Conservation (phyloP, 495 filamentous ascomycete species). For the Viridothelium virens region DNA sequence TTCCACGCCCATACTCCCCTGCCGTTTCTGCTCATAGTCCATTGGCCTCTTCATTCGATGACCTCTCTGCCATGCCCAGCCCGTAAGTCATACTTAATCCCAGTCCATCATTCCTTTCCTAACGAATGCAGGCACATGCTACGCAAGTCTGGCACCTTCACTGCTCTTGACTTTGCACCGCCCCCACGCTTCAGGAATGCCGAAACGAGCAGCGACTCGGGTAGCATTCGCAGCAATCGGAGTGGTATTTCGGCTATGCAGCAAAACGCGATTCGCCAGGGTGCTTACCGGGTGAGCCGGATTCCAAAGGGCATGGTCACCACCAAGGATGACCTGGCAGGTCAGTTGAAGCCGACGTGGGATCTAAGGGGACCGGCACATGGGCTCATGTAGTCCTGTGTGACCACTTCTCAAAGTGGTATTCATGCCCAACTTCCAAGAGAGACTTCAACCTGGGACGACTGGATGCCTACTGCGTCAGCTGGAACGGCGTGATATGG, state of each 20-base stretch:
- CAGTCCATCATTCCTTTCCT: background rate
- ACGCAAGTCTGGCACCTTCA: constrained; percentile 84
- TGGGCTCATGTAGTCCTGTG: background rate
- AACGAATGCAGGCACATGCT: constrained; percentile 53
- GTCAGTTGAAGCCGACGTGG: constrained; percentile 72
- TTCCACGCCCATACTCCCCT: constrained; percentile 64
- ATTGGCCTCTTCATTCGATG: constrained; percentile 75
- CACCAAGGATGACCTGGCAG: constrained; percentile 62
- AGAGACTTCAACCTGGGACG: background rate
- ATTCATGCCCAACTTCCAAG: background rate
- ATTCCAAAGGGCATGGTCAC: constrained; percentile 78
- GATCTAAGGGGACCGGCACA: constrained; percentile 32
- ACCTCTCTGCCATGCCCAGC: constrained; percentile 76
- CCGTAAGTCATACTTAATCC: constrained; percentile 57
- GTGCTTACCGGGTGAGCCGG: constrained; percentile 83
- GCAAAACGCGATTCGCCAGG: constrained; percentile 69
- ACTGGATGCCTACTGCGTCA: background rate
- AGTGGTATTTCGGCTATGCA: constrained; percentile 63
- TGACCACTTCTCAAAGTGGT: background rate
- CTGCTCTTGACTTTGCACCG: constrained; percentile 89
- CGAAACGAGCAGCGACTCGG: constrained; percentile 69
- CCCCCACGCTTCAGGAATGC: constrained; percentile 72
- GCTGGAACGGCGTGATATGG: background rate
- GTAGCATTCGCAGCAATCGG: constrained; percentile 73
- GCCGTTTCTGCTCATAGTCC: constrained; percentile 64